A percentile compares a stretch with the other conserved stretches of the same genome.
Evolutionary conservation across 2,329 filamentous ascomycete genomes (phyloP).

Genomic region (Lasiodiplodia citricola): DNA sequence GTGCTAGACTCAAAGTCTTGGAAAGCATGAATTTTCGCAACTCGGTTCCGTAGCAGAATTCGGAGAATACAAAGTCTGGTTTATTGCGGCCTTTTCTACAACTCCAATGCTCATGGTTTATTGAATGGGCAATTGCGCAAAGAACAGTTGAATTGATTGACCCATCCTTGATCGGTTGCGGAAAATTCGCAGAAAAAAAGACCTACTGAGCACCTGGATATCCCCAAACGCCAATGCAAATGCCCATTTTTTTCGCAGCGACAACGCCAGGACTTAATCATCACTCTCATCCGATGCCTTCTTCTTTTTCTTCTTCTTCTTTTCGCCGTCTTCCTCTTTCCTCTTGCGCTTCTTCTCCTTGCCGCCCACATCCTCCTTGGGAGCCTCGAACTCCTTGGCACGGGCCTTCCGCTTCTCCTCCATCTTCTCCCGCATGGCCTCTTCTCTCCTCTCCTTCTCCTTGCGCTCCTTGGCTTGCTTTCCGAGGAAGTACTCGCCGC

Average conservation of each 20-base stretch:
- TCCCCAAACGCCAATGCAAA: conserved; percentile 18
- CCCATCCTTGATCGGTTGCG: not conserved
- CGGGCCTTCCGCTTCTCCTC: conserved; percentile 85
- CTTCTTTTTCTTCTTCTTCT: conserved; percentile 51
- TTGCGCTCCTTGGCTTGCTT: conserved; percentile 91
- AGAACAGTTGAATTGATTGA: conserved; percentile 4
- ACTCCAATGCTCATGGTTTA: not conserved
- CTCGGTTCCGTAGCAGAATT: too few relatives aligned
- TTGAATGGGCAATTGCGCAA: not conserved
- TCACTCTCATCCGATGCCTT: conserved; percentile 28
- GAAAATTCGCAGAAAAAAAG: not conserved
- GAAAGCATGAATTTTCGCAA: too few relatives aligned
- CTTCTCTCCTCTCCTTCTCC: conserved; percentile 77
- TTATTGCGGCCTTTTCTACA: not conserved
- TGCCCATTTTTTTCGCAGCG: conserved; percentile 13
- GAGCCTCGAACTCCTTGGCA: conserved; percentile 84
- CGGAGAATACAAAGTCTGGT: too few relatives aligned
- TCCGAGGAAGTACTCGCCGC: conserved; percentile 92
- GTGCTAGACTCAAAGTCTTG: too few relatives aligned
- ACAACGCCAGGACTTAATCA: conserved; percentile 1
- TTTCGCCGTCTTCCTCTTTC: conserved; percentile 46
- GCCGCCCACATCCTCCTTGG: conserved; percentile 70
- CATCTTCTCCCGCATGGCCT: conserved; percentile 86
- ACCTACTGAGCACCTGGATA: conserved; percentile 22
- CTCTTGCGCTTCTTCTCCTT: conserved; percentile 58